phyloP scores from a whole-genome alignment of 495 filamentous ascomycete genomes.

The Penicillium bialowiezense region DNA sequence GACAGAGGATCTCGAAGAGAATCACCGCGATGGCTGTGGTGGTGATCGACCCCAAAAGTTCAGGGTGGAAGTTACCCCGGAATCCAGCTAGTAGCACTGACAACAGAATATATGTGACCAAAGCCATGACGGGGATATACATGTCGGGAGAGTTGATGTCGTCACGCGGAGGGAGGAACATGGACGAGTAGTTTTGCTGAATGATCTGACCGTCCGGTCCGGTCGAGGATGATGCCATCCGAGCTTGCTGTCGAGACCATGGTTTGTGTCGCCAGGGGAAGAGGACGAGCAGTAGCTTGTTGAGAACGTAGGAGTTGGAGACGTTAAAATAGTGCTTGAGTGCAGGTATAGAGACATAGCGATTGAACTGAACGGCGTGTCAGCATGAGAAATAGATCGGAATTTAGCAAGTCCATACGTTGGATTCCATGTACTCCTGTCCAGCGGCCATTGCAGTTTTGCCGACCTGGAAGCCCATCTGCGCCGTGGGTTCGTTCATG shows the following conservation, averaged over 20 bases:
- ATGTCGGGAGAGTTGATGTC: conserved; percentile 98
- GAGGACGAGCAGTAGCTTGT: conserved; percentile 82
- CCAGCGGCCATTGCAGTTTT: conserved; percentile 85
- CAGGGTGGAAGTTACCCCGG: conserved; percentile 89
- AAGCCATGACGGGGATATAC: conserved; percentile 88
- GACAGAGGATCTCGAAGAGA: conserved; percentile 76
- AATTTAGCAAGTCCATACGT: conserved; percentile 48
- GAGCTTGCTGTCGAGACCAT: conserved; percentile 76
- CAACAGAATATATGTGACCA: conserved; percentile 96
- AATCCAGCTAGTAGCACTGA: conserved; percentile 86
- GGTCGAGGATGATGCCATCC: conserved; percentile 48
- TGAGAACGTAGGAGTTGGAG: conserved; percentile 85
- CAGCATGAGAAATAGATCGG: conserved; percentile 10
- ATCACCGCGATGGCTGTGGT: conserved; percentile 79
- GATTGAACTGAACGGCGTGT: conserved; percentile 65
- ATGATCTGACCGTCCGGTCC: conserved; percentile 60
- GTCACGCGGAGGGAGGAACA: conserved; percentile 92
- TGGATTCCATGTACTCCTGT: conserved; percentile 90
- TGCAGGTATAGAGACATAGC: conserved; percentile 85
- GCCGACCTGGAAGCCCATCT: conserved; percentile 93
- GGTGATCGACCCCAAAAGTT: conserved; percentile 84
- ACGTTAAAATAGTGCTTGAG: conserved; percentile 99
- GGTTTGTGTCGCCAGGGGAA: conserved; percentile 97
- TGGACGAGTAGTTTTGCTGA: conserved; percentile 63
- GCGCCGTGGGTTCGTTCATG: conserved; percentile 93